Evolutionary conservation across 1,139 yeast species (phyloP).

Genomic region (Yamadazyma friedrichii): DNA sequence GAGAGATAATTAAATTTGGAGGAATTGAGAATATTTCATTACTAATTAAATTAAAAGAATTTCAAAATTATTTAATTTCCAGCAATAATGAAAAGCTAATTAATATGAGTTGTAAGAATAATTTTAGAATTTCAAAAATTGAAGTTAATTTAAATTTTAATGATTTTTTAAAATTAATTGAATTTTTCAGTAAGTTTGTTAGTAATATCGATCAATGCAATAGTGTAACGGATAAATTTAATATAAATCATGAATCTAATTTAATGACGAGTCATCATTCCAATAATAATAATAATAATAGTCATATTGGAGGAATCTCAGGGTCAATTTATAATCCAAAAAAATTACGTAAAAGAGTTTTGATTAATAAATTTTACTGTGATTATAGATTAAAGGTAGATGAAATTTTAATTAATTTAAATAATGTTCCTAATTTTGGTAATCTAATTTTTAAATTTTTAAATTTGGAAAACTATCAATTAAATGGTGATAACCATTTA

Average conservation of each 20-base stretch:
- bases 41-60: constrained; percentile 21
- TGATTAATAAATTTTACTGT: constrained; percentile 7
- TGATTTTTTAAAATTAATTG: constrained; percentile 14
- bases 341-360: constrained; percentile 11
- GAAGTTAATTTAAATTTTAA: constrained; percentile 15
- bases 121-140: constrained; percentile 21
- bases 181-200: constrained; percentile 13
- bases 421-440: constrained; percentile 39
- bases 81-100: constrained; percentile 22
- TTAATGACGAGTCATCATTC: background rate
- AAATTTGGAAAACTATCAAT: constrained; percentile 28
- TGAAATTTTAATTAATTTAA: constrained; percentile 24
- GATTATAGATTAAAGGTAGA: constrained; percentile 24
- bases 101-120: constrained; percentile 18
- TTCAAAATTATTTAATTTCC: constrained; percentile 24
- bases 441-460: constrained; percentile 26
- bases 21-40: constrained; percentile 22
- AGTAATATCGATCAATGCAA: background rate
- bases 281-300: background rate
- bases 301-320: background rate
- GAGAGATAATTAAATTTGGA: constrained; percentile 15
- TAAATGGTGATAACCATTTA: constrained; percentile 32
- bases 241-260: background rate
- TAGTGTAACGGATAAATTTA: background rate
- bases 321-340: constrained; percentile 10